These are phyloP conservation scores for Neohortaea acidophila DNA, from an alignment of 495 filamentous ascomycete species.

Conservation along the genomic window DNA sequence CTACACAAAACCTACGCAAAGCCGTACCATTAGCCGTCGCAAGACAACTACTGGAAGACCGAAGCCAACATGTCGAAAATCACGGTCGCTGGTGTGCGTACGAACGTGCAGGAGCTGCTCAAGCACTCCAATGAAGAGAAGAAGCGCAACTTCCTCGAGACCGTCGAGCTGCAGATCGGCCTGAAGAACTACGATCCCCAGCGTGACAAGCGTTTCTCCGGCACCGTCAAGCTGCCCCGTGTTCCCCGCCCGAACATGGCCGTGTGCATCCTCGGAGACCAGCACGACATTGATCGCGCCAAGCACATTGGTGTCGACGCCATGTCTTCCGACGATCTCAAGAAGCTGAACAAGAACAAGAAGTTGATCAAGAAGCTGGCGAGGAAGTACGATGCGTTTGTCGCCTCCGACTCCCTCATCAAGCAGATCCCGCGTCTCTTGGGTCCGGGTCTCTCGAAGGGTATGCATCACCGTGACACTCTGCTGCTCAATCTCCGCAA, in stretches of 20 bases:
- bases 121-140: constrained; percentile 66
- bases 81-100: constrained; percentile 24
- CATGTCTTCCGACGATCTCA: constrained; percentile 94
- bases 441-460: constrained; percentile 96
- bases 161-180: constrained; percentile 89
- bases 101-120: constrained; percentile 21
- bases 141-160: constrained; percentile 99
- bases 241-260: constrained; percentile 86
- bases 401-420: constrained; percentile 90
- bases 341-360: constrained; percentile 99
- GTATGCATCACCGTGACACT: constrained; percentile 32
- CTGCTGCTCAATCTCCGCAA: neutral
- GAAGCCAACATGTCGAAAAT: constrained; percentile 23
- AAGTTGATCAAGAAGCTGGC: constrained; percentile 99
- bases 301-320: constrained; percentile 95
- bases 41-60: constrained; percentile 20
- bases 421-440: constrained; percentile 99
- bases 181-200: constrained; percentile 99
- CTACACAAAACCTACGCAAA: constrained; percentile 12
- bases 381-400: constrained; percentile 98
- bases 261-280: constrained; percentile 97
- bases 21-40: constrained; percentile 19
- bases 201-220: constrained; percentile 99
- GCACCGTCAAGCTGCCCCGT: constrained; percentile 84
- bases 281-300: constrained; percentile 98